A percentile compares a stretch with the other conserved stretches of the same genome.
Evolutionary conservation across 1,139 yeast genomes (phyloP).

Genomic region (Zygosaccharomyces pseudobailii): DNA sequence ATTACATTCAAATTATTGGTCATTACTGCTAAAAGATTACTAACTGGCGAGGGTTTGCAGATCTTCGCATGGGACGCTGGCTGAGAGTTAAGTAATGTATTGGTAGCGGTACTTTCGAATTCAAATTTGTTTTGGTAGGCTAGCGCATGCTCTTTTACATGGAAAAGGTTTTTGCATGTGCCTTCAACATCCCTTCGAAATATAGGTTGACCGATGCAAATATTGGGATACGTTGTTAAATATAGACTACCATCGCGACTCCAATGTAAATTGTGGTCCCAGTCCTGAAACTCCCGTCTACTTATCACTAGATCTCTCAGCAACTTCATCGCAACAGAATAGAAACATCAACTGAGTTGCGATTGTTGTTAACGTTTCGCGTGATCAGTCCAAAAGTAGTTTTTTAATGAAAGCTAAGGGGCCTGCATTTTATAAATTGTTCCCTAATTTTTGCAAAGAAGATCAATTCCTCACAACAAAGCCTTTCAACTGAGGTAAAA

Average conservation of each 20-base stretch:
- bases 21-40: slow-evolving; percentile 22
- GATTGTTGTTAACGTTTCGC: neutral
- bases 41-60: slow-evolving; percentile 22
- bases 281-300: slow-evolving; percentile 29
- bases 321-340: slow-evolving; percentile 18
- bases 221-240: slow-evolving; percentile 26
- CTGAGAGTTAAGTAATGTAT: slow-evolving; percentile 28
- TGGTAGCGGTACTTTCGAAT: slow-evolving; percentile 20
- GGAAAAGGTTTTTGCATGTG: slow-evolving; percentile 25
- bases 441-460: neutral
- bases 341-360: neutral
- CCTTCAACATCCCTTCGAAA: slow-evolving; percentile 18
- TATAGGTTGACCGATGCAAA: slow-evolving; percentile 28
- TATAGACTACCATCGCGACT: slow-evolving; percentile 29
- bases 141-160: slow-evolving; percentile 23
- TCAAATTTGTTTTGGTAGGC: slow-evolving; percentile 28
- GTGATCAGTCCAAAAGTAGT: neutral
- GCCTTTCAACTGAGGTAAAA: neutral
- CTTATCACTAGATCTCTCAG: slow-evolving; percentile 26
- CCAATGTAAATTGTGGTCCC: slow-evolving; percentile 29
- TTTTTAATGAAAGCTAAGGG: neutral
- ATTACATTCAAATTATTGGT: slow-evolving; percentile 31
- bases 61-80: slow-evolving; percentile 24
- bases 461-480: neutral
- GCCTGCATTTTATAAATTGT: neutral